These are phyloP conservation scores for Aspergillus ruber DNA, from an alignment of 2,329 filamentous ascomycete genomes.

Conservation along the genomic window DNA sequence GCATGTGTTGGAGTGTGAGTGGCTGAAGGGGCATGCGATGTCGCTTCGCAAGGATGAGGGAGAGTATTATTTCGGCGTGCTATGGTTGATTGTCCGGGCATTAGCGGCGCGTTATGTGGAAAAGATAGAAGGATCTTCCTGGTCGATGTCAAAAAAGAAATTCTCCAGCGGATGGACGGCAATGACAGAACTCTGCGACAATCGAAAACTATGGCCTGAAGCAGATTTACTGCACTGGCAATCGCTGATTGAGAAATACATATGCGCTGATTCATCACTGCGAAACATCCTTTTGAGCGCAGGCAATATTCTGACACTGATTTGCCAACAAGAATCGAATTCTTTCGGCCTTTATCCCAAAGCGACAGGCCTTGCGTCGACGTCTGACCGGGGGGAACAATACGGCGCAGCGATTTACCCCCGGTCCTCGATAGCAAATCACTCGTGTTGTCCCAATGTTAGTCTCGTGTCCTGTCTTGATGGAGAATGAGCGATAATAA, in stretches of 20 bases:
- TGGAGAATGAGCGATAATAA: neutral
- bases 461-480: neutral
- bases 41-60: neutral
- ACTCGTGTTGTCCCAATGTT: conserved; percentile 17
- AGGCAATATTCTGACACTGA: conserved; percentile 6
- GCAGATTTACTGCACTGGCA: conserved; percentile 21
- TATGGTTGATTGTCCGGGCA: conserved; percentile 28
- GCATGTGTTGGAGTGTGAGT: conserved; percentile 10
- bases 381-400: conserved; percentile 10
- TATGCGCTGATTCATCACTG: conserved; percentile 6
- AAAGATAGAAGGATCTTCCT: neutral
- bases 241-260: conserved; percentile 23
- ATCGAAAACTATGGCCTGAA: conserved; percentile 17
- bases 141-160: neutral
- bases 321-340: conserved; percentile 17
- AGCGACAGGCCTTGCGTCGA: conserved; percentile 7
- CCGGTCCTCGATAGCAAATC: conserved; percentile 14
- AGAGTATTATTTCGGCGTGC: conserved; percentile 16
- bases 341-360: conserved; percentile 14
- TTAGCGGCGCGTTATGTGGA: conserved; percentile 18
- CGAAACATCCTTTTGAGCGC: conserved; percentile 6
- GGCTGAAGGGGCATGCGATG: neutral
- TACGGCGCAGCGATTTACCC: conserved; percentile 16
- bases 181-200: neutral
- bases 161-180: neutral